Evolutionary conservation across 2,329 filamentous ascomycete species (phyloP), one percentile per base, ranked within the genome.

Genomic region (Acephala macrosclerotiorum): DNA sequence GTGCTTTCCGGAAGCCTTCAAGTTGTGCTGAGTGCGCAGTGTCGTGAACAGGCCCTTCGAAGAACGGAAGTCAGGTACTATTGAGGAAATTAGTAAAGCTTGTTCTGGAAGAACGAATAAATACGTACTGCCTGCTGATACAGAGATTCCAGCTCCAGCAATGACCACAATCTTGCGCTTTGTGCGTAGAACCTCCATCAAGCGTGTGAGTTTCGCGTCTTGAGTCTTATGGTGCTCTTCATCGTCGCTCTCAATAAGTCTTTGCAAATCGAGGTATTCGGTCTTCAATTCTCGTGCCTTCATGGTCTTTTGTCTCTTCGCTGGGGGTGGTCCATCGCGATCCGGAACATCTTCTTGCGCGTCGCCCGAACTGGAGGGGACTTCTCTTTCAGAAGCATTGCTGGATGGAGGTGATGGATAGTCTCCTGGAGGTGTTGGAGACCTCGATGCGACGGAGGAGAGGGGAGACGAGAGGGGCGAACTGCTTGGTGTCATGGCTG

Each of bases 151-250:
- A 70, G 96, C 96, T 65, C 96, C 96, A 56, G 95, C 96, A 77
- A 99, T 92, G 60, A 98, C 93, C 38, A 99, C 93, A 76, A 99
- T 97, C 82, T 97, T 97, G 81, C 94, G 92, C 83, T 96, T 96
- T 76, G 92, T 94, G 74, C 91, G 90, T 63, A 99, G 80, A 26
- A 89, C 90, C 51, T 89, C 87, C 53, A 94, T 81, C 35, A 99
- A 82, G 63, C 89, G 86, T 67, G 91, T 86, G 45, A 97, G 82
- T 73, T 90, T 85, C 35, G 81, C 78, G 68, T 85, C 80, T 68
- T 95, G 87, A 42, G 85, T 82, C 59, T 82, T 78, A 47, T 80
- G 77, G 58, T 84, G 81, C 18, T 84, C 81, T 45, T 81, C 80
- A 57, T 73, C 67, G 22, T 65, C 61, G 53, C 87, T 79, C 14